These are phyloP conservation scores for Camellia granthamiana DNA, from an alignment of 148 eudicot species.

Conservation along the genomic window DNA sequence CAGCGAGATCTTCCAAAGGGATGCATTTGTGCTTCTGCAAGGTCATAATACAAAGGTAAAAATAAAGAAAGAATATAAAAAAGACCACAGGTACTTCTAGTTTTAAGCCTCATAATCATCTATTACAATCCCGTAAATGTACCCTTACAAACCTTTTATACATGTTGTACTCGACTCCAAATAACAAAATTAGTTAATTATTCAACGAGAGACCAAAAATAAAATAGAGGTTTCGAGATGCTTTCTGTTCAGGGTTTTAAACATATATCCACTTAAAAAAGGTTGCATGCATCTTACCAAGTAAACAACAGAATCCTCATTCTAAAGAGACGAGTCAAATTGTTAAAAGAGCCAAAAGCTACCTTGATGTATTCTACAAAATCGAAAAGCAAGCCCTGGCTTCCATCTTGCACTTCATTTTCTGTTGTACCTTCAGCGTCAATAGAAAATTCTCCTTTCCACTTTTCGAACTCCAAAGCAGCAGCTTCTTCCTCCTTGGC, in stretches of 20 bases:
- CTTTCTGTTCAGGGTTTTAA: neutral
- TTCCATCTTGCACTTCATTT: conserved; percentile 86
- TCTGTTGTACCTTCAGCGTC: conserved; percentile 97
- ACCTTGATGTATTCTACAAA: conserved; percentile 99
- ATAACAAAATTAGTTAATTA: neutral
- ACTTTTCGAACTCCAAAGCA: conserved; percentile 86
- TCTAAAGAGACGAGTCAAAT: neutral
- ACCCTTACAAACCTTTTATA: neutral
- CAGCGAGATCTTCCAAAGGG: conserved; percentile 95
- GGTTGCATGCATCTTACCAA: neutral
- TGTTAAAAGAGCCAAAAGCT: neutral
- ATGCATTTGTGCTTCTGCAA: conserved; percentile 91
- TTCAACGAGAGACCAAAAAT: neutral
- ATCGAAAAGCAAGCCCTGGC: conserved; percentile 78
- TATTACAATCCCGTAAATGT: neutral
- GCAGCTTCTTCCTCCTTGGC: conserved; percentile 97
- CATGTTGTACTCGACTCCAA: neutral
- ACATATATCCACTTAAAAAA: neutral
- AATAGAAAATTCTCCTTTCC: conserved; percentile 95
- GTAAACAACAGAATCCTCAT: neutral
- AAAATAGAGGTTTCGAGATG: neutral
- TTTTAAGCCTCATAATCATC: neutral
- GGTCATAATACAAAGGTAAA: neutral
- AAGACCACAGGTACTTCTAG: conserved; percentile 8
- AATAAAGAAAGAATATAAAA: neutral